A percentile compares a stretch with the other conserved stretches of the same genome.
These are phyloP conservation scores for Tetramitus jugosus DNA, from an alignment of 208 protist genomes.

Conservation along the genomic window DNA sequence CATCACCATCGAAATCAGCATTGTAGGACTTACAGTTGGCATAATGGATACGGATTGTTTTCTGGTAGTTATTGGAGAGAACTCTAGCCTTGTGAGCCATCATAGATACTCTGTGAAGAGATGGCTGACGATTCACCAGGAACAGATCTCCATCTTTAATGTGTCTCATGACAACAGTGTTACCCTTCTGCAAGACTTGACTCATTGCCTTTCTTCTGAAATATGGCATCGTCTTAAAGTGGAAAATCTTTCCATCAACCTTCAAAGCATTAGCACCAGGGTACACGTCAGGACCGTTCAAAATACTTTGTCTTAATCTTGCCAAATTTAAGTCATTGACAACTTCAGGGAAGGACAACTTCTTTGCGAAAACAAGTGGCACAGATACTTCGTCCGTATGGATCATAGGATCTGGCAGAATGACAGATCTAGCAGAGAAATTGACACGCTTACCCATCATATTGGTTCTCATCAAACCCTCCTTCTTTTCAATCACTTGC, in stretches of 20 bases:
- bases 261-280: slow-evolving; percentile 88
- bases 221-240: neutral
- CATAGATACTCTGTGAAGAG: slow-evolving; percentile 98
- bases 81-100: slow-evolving; percentile 90
- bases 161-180: slow-evolving; percentile 83
- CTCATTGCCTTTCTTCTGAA: neutral
- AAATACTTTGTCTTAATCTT: slow-evolving; percentile 79
- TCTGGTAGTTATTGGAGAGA: slow-evolving; percentile 76
- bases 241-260: slow-evolving; percentile 42
- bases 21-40: slow-evolving; percentile 99
- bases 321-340: slow-evolving; percentile 65
- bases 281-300: slow-evolving; percentile 92
- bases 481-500: slow-evolving; percentile 95
- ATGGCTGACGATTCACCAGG: slow-evolving; percentile 99
- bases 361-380: slow-evolving; percentile 79
- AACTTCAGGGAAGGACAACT: slow-evolving; percentile 91
- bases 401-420: slow-evolving; percentile 96
- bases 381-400: slow-evolving; percentile 89
- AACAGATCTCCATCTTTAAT: slow-evolving; percentile 91
- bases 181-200: neutral
- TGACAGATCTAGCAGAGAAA: slow-evolving; percentile 95
- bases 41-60: slow-evolving; percentile 97
- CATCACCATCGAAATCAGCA: slow-evolving; percentile 99
- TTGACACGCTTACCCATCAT: slow-evolving; percentile 99
- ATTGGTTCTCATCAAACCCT: slow-evolving; percentile 98